A percentile compares a stretch with the other conserved stretches of the same genome.
These are phyloP conservation scores for Pelargonium citronellum DNA, from an alignment of 441 rosid species.

Conservation along the genomic window DNA sequence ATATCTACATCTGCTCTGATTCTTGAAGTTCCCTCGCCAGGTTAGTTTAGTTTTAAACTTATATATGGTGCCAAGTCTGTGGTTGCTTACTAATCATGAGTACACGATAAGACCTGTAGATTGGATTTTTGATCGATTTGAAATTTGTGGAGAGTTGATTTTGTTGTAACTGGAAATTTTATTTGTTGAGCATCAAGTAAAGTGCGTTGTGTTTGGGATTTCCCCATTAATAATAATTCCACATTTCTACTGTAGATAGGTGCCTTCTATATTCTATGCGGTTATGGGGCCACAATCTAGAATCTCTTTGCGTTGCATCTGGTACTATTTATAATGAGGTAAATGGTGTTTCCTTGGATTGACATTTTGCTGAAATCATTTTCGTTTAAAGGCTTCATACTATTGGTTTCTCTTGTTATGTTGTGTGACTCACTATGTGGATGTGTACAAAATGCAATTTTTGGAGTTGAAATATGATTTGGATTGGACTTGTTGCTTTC, in stretches of 20 bases:
- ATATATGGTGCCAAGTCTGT: neutral
- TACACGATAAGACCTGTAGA: neutral
- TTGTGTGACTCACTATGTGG: neutral
- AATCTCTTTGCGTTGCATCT: conserved; percentile 63
- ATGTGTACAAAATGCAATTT: neutral
- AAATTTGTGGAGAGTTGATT: neutral
- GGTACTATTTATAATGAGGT: conserved; percentile 95
- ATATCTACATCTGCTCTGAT: conserved; percentile 37
- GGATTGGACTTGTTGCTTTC: conserved; percentile 8
- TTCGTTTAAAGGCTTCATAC: neutral
- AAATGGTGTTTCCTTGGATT: conserved; percentile 19
- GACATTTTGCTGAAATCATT: neutral
- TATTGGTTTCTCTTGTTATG: conserved; percentile 1
- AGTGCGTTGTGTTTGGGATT: neutral
- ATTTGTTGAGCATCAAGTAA: neutral
- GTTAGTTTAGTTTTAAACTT: conserved; percentile 30
- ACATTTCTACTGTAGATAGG: conserved; percentile 42
- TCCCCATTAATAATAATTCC: neutral
- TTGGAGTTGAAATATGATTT: conserved; percentile 1
- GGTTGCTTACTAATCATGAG: neutral
- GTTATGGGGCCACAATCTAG: conserved; percentile 69
- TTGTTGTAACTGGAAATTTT: neutral
- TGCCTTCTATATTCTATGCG: conserved; percentile 86
- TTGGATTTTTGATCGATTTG: neutral
- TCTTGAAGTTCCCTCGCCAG: conserved; percentile 71